Evolutionary conservation across 805 yeast species (phyloP), one percentile per base, ranked within the genome.

Genomic region (Candida piceae): DNA sequence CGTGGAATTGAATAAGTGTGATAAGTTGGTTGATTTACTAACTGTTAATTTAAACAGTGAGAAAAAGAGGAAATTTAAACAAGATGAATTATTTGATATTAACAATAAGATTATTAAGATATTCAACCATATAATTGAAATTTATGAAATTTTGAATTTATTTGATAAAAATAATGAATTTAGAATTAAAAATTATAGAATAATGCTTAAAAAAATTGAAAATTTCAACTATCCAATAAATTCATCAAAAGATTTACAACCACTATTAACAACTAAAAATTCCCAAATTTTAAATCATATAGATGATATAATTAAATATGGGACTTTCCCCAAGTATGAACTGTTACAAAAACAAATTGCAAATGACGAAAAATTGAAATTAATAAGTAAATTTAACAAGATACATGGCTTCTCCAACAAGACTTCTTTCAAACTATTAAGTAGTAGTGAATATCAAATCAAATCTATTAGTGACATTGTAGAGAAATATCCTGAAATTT

Each of bases 401-500:
- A 64, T 76, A 3, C 64, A 69, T 45, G 78, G 80, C 1, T 76
- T 76, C 7, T 81, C 80, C 0, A 57, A 63, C 4, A 46, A 36
- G 6, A 52, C 56, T 4, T 74, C 80, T 0, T 44, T 52, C 18
- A 48, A 56, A 32, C 66, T 76, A 32, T 41, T 56, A n/a, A n/a
- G n/a, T n/a, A n/a, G n/a, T n/a, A n/a, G n/a, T n/a, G n/a, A n/a
- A n/a, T n/a, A n/a, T n/a, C n/a, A n/a, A n/a, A n/a, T n/a, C n/a
- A n/a, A n/a, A n/a, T n/a, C n/a, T n/a, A n/a, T n/a, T n/a, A n/a
- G 69, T 1, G 76, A 70, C 29, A 52, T 69, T 6, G 28, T 47
- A 4, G 25, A 52, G 10, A 41, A 62, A 21, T 42, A 45, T 7
- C 18, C 39, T 2, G 38, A 39, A 7, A 10, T 49, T 11, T 41